Percentiles rank a stretch among this genome's conserved stretches.
phyloP scores from a whole-genome alignment of 2,329 filamentous ascomycete species.

The Cladosporium sp. region DNA sequence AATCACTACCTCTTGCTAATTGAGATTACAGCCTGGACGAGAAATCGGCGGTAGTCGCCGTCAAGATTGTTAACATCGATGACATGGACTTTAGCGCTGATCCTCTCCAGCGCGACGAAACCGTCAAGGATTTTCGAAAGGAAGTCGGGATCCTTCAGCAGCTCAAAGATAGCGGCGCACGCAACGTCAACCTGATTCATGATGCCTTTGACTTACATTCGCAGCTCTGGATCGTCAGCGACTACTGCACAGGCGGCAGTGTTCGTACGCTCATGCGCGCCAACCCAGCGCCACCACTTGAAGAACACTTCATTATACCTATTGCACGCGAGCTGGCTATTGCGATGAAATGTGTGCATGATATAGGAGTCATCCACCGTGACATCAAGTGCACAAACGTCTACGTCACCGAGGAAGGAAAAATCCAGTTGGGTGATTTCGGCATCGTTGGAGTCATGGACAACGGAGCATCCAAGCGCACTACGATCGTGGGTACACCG shows the following conservation, averaged over 20 bases:
- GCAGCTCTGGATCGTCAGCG: constrained; percentile 84
- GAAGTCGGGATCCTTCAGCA: constrained; percentile 69
- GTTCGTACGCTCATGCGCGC: constrained; percentile 66
- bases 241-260: constrained; percentile 83
- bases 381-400: constrained; percentile 76
- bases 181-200: constrained; percentile 79
- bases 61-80: constrained; percentile 85
- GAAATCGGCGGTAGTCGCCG: constrained; percentile 60
- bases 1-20: neutral
- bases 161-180: constrained; percentile 71
- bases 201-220: constrained; percentile 76
- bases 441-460: constrained; percentile 79
- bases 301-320: constrained; percentile 64
- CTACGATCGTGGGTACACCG: constrained; percentile 78
- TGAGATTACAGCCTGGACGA: constrained; percentile 11
- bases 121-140: constrained; percentile 57
- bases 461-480: constrained; percentile 69
- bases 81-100: constrained; percentile 63
- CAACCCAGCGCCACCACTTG: constrained; percentile 43
- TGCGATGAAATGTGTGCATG: constrained; percentile 62
- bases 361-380: constrained; percentile 67
- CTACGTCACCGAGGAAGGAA: constrained; percentile 73
- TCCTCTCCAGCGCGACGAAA: constrained; percentile 65
- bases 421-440: constrained; percentile 82
- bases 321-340: constrained; percentile 65